Percentiles rank a stretch among this genome's conserved stretches.
These are phyloP conservation scores for Begonia fuchsioides DNA, from an alignment of 306 rosid genomes.

Conservation along the genomic window DNA sequence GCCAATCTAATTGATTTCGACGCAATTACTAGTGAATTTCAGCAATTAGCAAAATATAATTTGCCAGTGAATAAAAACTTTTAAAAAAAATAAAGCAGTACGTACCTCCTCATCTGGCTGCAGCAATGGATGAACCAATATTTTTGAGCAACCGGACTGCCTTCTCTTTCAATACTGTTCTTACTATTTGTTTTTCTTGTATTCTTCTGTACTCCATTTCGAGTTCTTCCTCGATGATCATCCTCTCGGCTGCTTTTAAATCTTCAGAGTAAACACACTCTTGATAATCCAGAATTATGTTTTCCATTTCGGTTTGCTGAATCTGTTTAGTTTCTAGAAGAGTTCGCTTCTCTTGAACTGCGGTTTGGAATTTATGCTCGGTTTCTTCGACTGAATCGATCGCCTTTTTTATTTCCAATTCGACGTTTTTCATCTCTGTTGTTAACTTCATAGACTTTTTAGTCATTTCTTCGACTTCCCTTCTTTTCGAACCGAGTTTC, in stretches of 20 bases:
- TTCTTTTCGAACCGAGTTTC: slow-evolving; percentile 17
- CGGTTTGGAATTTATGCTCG: slow-evolving; percentile 20
- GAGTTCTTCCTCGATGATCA: slow-evolving; percentile 52
- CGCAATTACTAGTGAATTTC: no score
- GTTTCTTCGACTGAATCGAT: slow-evolving; percentile 14
- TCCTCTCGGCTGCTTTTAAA: slow-evolving; percentile 31
- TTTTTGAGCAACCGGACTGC: slow-evolving; percentile 24
- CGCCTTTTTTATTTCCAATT: slow-evolving; percentile 23
- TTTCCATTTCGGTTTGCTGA: slow-evolving; percentile 22
- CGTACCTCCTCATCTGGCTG: no score
- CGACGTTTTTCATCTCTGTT: slow-evolving; percentile 12
- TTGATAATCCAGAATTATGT: slow-evolving; percentile 24
- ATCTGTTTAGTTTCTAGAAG: slow-evolving; percentile 20
- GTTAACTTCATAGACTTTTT: slow-evolving; percentile 12
- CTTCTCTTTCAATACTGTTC: slow-evolving; percentile 30
- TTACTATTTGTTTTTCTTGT: slow-evolving; percentile 28
- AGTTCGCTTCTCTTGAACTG: slow-evolving; percentile 23
- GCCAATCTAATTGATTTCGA: no score
- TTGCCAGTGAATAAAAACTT: no score
- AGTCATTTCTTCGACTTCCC: slow-evolving; percentile 23
- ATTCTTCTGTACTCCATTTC: slow-evolving; percentile 22
- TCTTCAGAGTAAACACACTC: slow-evolving; percentile 20
- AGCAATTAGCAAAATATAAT: no score
- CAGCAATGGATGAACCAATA: slow-evolving; percentile 32
- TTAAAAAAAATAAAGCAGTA: slow-evolving; percentile 13